phyloP scores from a whole-genome alignment of 257 asterid species.

The Vinca minor region DNA sequence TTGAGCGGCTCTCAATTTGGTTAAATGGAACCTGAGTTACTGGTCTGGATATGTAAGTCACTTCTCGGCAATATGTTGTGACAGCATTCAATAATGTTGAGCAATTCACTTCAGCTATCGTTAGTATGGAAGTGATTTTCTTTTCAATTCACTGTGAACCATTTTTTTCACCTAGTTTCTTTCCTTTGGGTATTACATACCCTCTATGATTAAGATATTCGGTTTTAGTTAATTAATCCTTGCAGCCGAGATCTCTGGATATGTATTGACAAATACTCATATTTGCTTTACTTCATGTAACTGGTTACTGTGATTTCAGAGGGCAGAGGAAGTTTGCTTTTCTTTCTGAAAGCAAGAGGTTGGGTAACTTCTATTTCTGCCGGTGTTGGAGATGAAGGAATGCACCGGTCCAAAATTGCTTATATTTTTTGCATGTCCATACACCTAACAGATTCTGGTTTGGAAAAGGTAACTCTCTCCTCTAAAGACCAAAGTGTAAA shows the following conservation, averaged over 20 bases:
- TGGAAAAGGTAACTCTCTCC: constrained; percentile 57
- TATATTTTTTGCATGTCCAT: constrained; percentile 87
- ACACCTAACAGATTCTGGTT: constrained; percentile 82
- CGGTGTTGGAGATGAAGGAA: constrained; percentile 94
- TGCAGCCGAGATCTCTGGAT: background rate
- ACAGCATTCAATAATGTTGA: too few relatives aligned
- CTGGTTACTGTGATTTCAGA: constrained; percentile 43
- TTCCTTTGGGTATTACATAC: too few relatives aligned
- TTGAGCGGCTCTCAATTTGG: too few relatives aligned
- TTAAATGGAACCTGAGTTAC: too few relatives aligned
- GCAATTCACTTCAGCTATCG: too few relatives aligned
- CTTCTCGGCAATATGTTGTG: too few relatives aligned
- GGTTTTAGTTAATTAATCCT: too few relatives aligned
- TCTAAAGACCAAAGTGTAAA: background rate
- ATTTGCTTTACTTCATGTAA: background rate
- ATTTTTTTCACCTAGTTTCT: too few relatives aligned
- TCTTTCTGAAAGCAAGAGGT: constrained; percentile 73
- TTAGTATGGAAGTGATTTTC: too few relatives aligned
- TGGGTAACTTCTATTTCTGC: constrained; percentile 86
- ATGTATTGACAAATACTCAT: background rate
- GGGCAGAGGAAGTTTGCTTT: constrained; percentile 93
- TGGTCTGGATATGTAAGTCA: too few relatives aligned
- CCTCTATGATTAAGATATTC: too few relatives aligned
- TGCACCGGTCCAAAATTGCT: constrained; percentile 72
- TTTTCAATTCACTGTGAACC: too few relatives aligned